Evolutionary conservation across 345 rosid genomes (phyloP).

Genomic region (Aquilaria yunnanensis): DNA sequence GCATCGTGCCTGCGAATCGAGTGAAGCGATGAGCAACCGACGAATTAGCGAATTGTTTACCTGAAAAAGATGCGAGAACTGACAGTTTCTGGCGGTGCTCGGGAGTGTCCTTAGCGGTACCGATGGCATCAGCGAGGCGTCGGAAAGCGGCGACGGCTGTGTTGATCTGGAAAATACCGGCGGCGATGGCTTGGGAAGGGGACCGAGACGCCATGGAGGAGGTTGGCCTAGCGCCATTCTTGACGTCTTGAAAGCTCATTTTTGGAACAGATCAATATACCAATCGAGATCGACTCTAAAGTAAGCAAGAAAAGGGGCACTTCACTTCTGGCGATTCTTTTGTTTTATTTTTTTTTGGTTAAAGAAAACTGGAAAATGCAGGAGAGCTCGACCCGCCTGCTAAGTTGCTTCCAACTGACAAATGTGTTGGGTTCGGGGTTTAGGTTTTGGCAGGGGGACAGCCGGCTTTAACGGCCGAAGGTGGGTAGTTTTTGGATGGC

Average conservation of each 20-base stretch:
- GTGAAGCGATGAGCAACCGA: background rate
- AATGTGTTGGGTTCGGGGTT: too few species aligned
- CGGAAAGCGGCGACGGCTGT: constrained; percentile 59
- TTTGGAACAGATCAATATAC: background rate
- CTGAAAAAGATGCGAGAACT: background rate
- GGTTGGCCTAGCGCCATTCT: constrained; percentile 25
- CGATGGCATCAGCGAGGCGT: constrained; percentile 53
- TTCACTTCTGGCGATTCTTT: too few species aligned
- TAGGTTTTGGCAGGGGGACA: too few species aligned
- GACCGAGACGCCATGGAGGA: constrained; percentile 28
- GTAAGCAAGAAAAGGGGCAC: too few species aligned
- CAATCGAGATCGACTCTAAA: too few species aligned
- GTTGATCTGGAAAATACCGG: constrained; percentile 68
- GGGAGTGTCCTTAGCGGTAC: constrained; percentile 60
- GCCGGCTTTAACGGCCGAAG: too few species aligned
- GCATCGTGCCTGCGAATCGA: constrained; percentile 38
- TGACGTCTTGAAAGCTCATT: constrained; percentile 61
- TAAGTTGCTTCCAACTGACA: too few species aligned
- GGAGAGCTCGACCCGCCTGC: too few species aligned
- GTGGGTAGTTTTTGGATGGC: too few species aligned
- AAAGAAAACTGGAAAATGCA: too few species aligned
- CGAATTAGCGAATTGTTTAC: background rate
- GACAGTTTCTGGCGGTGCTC: constrained; percentile 59
- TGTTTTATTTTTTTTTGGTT: too few species aligned
- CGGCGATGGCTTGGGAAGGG: constrained; percentile 49